A percentile compares a stretch with the other conserved stretches of the same genome.
These are phyloP conservation scores for Penicillium taxi DNA, from an alignment of 495 filamentous ascomycete species.

Conservation along the genomic window DNA sequence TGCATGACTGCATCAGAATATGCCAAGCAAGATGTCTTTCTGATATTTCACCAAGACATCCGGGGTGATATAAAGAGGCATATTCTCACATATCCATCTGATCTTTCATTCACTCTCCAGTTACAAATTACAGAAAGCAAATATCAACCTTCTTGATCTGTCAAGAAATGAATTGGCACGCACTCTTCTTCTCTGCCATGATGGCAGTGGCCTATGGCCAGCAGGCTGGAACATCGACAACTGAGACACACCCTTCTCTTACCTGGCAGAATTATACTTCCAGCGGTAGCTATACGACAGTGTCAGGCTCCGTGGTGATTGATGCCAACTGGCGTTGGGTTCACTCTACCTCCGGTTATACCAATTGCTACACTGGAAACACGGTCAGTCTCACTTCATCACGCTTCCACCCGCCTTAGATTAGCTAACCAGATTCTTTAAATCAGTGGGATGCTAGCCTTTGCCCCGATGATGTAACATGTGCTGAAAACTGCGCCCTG, in stretches of 20 bases:
- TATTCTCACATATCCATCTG: too few species aligned
- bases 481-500: conserved; percentile 51
- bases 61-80: too few species aligned
- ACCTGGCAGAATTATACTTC: conserved; percentile 49
- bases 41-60: too few species aligned
- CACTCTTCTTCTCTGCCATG: conserved; percentile 16
- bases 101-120: too few species aligned
- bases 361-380: conserved; percentile 60
- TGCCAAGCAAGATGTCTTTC: too few species aligned
- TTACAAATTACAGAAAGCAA: too few species aligned
- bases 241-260: conserved; percentile 54
- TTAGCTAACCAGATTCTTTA: too few species aligned
- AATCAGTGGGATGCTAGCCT: conserved; percentile 43
- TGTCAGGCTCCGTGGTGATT: conserved; percentile 48
- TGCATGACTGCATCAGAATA: too few species aligned
- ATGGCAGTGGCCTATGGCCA: conserved; percentile 34
- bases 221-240: conserved; percentile 31
- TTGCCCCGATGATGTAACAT: conserved; percentile 48
- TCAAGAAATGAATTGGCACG: conserved; percentile 17
- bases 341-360: conserved; percentile 42
- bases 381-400: conserved; percentile 2
- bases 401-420: neutral
- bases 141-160: too few species aligned
- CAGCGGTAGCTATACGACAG: conserved; percentile 43
- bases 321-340: conserved; percentile 62